These are phyloP conservation scores for Zygoascus biomembranicola DNA, from an alignment of 805 yeast species.

Conservation along the genomic window DNA sequence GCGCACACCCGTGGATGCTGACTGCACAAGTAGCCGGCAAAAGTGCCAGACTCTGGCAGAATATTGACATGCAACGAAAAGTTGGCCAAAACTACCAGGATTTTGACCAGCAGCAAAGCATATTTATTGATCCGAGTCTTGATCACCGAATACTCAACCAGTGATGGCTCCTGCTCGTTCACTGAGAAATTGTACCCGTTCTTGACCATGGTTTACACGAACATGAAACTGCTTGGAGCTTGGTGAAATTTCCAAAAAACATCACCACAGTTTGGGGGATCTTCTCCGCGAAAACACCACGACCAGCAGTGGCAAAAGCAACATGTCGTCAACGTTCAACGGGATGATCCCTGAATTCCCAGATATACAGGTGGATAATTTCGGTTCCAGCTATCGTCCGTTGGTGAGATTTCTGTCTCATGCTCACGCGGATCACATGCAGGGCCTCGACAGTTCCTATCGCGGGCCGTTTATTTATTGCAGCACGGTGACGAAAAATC, in stretches of 20 bases:
- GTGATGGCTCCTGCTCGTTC: conserved; percentile 4
- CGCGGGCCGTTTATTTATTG: conserved; percentile 40
- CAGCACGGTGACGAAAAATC: conserved; percentile 33
- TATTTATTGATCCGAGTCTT: neutral
- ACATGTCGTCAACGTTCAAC: conserved; percentile 27
- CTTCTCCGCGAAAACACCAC: neutral
- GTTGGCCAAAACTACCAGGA: neutral
- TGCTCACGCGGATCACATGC: conserved; percentile 47
- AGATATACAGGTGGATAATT: conserved; percentile 33
- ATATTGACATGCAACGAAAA: neutral
- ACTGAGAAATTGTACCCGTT: conserved; percentile 1
- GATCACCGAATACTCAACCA: conserved; percentile 7
- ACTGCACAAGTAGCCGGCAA: neutral
- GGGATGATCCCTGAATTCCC: conserved; percentile 44
- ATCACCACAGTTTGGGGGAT: neutral
- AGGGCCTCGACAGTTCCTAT: conserved; percentile 37
- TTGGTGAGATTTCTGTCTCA: conserved; percentile 39
- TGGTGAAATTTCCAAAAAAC: no score
- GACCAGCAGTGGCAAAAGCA: neutral
- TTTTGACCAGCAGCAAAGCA: neutral
- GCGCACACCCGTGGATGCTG: neutral
- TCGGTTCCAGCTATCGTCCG: conserved; percentile 19
- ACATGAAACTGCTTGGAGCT: no score
- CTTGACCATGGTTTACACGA: no score
- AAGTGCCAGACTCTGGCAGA: neutral